Evolutionary conservation across 495 filamentous ascomycete genomes (phyloP), one percentile per base, ranked within the genome.

Genomic region (Chaetomium tenue): DNA sequence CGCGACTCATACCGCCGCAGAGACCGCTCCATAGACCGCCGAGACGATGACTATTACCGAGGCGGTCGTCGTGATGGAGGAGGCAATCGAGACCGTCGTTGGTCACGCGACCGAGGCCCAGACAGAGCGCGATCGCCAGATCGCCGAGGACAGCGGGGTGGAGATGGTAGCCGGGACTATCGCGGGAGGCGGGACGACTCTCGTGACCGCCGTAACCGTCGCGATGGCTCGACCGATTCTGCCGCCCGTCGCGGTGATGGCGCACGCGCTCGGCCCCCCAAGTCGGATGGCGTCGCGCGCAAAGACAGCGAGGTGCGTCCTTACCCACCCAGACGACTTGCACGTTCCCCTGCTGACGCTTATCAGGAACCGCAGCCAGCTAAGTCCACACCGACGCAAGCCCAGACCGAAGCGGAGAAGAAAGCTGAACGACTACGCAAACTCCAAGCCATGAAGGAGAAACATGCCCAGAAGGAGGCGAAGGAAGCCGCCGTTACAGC

Each of bases 371-470:
- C 39, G 30, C 76, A 83, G 81, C 67, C 71, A 50, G 70, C 69
- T 64, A 84, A 86, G 72, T 69, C 86, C 20, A 79, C 88, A 61
- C 77, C 80, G 44, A 72, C 82, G 57, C 70, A 83, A 59, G 76
- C 80, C 37, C 85, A 84, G 69, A 85, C 88, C 20, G 91, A 93
- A 64, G 89, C 89, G 60, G 89, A 94, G 47, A 93, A 94, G 72
- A 90, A 92, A 71, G 89, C 87, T 52, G 91, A 95, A 72, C 80
- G 90, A 57, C 81, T 93, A 40, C 91, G 92, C 33, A 93, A 92
- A 65, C 74, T 96, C 39, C 90, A 93, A 74, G 91, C 91, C 66
- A 96, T 92, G 92, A 96, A 95, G 75, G 87, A 89, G 73, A 94
- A 95, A 69, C 89, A 91, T 20, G 91, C 90, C 44, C 86, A 92